Evolutionary conservation across 2,329 filamentous ascomycete species (phyloP), one percentile per base, ranked within the genome.

Genomic region (Aureobasidium zeae): DNA sequence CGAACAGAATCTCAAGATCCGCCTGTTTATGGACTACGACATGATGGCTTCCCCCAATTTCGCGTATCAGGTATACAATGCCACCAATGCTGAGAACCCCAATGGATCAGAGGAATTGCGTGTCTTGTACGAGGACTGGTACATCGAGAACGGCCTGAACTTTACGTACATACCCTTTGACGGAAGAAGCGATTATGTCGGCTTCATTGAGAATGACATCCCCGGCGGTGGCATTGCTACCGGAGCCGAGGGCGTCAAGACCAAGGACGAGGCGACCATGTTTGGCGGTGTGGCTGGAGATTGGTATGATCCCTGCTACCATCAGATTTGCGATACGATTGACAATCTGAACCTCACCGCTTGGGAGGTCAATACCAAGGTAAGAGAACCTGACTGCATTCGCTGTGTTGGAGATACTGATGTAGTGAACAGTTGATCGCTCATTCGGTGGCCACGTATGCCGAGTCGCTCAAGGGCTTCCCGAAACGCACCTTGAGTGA

Each of bases 141-240:
- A 81, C 64, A 62, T 70, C 48, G 62, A 67, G 2, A 69, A 79
- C 16, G 78, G 71, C 1, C 68, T 79, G 45, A 78, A 79, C 61
- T 80, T 79, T 57, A 82, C 77, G 0, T 76, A 82, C 46, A 83
- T 83, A 20, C 74, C 77, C 2, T 89, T 91, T 52, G 81, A 86
- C 53, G 84, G 84, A 5, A 78, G 84, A 47, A 85, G 79, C 50
- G 85, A 91, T 62, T 89, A 89, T 54, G 81, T 79, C 38, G 80
- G 77, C 1, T 88, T 89, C 66, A 81, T 87, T 54, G 71, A 76
- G 20, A 45, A 33, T 11, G 55, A 52, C 11, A 86, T 88, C 30
- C 81, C 84, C 0, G 76, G 76, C 1, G 83, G 84, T 17, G 84
- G 84, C 21, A 76, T 88, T 48, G 82, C 83, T 44, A 86, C 83